Evolutionary conservation across 805 yeast genomes (phyloP), one percentile per base, ranked within the genome.

Genomic region (Kodamaea sagamina): DNA sequence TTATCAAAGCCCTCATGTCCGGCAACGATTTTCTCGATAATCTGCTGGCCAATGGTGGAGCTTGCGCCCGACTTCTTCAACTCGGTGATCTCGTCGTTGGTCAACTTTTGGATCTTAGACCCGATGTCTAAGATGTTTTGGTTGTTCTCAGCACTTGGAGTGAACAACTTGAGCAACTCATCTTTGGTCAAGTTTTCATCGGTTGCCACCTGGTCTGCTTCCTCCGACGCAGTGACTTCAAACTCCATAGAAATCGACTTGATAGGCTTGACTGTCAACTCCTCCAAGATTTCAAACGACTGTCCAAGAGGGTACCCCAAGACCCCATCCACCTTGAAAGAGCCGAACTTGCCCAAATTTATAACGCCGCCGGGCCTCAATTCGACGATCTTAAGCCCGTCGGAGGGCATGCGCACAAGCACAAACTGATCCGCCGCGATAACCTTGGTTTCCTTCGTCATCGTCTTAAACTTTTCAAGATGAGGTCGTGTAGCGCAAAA

Each of bases 331-430:
- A 85, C 88, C 22, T 75, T 67, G 60, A 93, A 93, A 0, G 84
- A 72, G 13, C 99, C 99, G 63, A 92, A 93, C 60, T 93, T 92
- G 1, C 99, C 99, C 50, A 93, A 72, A 43, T 81, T 79, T 13
- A 93, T 75, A 8, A 76, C 60, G 0, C 83, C 80, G 24, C 77
- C 81, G 3, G 78, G 73, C 39, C 72, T 75, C 46, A 90, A 67
- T 52, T 82, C 79, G n/a, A 85, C 80, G 29, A 90, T 74, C 58
- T 87, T 84, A 56, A 82, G 62, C 44, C 86, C 85, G 41, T 82
- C 86, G 1, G 97, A 88, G 0, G 98, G 98, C 45, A 89, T 71
- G 42, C 84, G 75, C 27, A 93, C 62, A 53, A 92, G 63, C 7
- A 79, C 88, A 63, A 72, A 75, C 45, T 79, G 79, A 47, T 74